phyloP scores from a whole-genome alignment of 805 yeast genomes.

The Candida ovalis region DNA sequence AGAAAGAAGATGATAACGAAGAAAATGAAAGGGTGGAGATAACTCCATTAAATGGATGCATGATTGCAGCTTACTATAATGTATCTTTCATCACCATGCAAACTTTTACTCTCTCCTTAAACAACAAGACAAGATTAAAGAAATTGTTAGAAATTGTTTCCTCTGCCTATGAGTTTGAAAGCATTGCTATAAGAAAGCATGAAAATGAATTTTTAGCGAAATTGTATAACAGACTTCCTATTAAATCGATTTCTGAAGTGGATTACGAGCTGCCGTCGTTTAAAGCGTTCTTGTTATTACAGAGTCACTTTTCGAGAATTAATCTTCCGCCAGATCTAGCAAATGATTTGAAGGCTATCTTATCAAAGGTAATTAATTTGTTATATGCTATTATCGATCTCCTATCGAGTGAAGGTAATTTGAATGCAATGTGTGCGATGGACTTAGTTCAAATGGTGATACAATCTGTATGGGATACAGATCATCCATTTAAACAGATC shows the following conservation, averaged over 20 bases:
- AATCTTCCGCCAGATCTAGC: constrained; percentile 57
- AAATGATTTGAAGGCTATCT: constrained; percentile 50
- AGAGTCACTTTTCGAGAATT: constrained; percentile 74
- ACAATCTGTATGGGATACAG: constrained; percentile 83
- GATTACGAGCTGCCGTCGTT: constrained; percentile 49
- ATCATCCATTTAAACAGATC: constrained; percentile 73
- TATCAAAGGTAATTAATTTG: constrained; percentile 47
- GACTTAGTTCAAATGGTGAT: constrained; percentile 84
- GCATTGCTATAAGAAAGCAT: constrained; percentile 54
- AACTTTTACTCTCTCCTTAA: constrained; percentile 47
- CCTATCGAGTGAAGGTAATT: constrained; percentile 72
- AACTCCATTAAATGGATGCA: constrained; percentile 61
- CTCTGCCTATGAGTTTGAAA: constrained; percentile 69
- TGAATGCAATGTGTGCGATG: constrained; percentile 78
- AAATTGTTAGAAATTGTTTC: constrained; percentile 63
- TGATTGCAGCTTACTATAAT: constrained; percentile 72
- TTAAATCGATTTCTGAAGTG: constrained; percentile 39
- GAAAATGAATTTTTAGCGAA: constrained; percentile 49
- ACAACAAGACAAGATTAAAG: constrained; percentile 52
- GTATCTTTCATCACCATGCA: constrained; percentile 66
- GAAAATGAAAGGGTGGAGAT: constrained; percentile 42
- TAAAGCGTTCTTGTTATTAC: constrained; percentile 72
- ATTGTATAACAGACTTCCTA: constrained; percentile 59
- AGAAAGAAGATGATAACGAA: constrained; percentile 33
- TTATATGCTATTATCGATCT: constrained; percentile 70